Evolutionary conservation across 805 yeast genomes (phyloP).

Genomic region (Starmerella sirachaensis): DNA sequence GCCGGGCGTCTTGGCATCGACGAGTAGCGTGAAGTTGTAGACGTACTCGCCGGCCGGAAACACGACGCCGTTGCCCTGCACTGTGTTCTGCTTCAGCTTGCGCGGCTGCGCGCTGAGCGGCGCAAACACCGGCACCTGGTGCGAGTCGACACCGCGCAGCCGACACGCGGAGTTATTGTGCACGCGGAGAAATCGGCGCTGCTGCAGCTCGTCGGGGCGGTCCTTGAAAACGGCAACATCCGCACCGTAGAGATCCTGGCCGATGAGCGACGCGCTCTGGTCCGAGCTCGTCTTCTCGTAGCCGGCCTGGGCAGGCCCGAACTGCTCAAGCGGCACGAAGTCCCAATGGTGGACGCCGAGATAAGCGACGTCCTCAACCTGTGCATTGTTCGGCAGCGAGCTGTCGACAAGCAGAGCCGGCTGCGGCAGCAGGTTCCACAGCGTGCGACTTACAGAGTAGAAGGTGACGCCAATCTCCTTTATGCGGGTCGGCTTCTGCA

Average conservation of each 20-base stretch:
- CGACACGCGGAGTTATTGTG: conserved; percentile 11
- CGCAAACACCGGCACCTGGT: conserved; percentile 20
- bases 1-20: conserved; percentile 69
- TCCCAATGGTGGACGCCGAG: conserved; percentile 29
- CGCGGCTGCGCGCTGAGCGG: conserved; percentile 19
- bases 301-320: conserved; percentile 15
- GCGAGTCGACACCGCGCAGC: conserved; percentile 11
- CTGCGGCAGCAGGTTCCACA: conserved; percentile 68
- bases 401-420: conserved; percentile 23
- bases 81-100: conserved; percentile 17
- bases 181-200: conserved; percentile 16
- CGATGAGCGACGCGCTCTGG: conserved; percentile 23
- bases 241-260: conserved; percentile 28
- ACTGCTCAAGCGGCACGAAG: conserved; percentile 25
- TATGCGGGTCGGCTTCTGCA: conserved; percentile 59
- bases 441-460: conserved; percentile 61
- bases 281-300: conserved; percentile 14
- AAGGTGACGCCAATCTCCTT: conserved; percentile 53
- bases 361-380: conserved; percentile 26
- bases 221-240: conserved; percentile 23
- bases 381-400: conserved; percentile 23
- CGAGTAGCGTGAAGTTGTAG: conserved; percentile 70
- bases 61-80: conserved; percentile 23
- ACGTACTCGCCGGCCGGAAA: conserved; percentile 72
- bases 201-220: conserved; percentile 12